Conservation (phyloP, 2,329 filamentous ascomycete genomes). For the Epichloe scottii region DNA sequence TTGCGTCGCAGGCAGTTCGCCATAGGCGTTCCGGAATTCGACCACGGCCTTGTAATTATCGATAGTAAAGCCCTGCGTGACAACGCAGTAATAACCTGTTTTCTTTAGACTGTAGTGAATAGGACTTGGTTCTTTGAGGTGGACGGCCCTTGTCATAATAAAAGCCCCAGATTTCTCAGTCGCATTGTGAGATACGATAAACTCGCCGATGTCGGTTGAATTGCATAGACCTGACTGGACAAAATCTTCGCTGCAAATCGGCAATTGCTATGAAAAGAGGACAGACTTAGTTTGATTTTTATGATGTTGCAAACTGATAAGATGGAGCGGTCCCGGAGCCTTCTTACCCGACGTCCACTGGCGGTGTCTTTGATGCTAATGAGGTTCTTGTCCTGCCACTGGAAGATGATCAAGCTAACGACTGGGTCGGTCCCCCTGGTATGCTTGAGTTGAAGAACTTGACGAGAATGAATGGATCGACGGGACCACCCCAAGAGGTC, state of each 20-base stretch:
- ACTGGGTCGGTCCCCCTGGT: constrained; percentile 51
- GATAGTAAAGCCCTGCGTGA: constrained; percentile 57
- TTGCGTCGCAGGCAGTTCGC: constrained; percentile 87
- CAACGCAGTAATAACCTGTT: constrained; percentile 93
- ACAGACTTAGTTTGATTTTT: not conserved
- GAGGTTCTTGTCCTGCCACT: constrained; percentile 76
- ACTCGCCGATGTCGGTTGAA: constrained; percentile 66
- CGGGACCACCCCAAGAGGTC: constrained; percentile 73
- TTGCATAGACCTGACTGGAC: constrained; percentile 63
- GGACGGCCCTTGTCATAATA: constrained; percentile 69
- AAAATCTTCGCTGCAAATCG: constrained; percentile 63
- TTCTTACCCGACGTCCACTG: constrained; percentile 31
- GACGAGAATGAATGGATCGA: constrained; percentile 80
- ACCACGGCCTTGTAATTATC: constrained; percentile 67
- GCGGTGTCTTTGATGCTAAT: constrained; percentile 56
- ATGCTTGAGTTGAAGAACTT: constrained; percentile 56
- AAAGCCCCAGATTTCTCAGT: constrained; percentile 56
- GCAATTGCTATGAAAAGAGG: constrained; percentile 20
- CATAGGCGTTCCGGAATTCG: constrained; percentile 91
- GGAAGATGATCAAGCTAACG: constrained; percentile 80
- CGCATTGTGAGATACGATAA: constrained; percentile 68
- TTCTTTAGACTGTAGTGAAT: constrained; percentile 77
- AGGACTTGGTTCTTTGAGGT: constrained; percentile 61
- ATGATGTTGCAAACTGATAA: not conserved
- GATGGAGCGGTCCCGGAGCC: constrained; percentile 32